Base-by-base conservation (phyloP, 75 land plant genomes). In the Chamaecyparis obtusa region DNA sequence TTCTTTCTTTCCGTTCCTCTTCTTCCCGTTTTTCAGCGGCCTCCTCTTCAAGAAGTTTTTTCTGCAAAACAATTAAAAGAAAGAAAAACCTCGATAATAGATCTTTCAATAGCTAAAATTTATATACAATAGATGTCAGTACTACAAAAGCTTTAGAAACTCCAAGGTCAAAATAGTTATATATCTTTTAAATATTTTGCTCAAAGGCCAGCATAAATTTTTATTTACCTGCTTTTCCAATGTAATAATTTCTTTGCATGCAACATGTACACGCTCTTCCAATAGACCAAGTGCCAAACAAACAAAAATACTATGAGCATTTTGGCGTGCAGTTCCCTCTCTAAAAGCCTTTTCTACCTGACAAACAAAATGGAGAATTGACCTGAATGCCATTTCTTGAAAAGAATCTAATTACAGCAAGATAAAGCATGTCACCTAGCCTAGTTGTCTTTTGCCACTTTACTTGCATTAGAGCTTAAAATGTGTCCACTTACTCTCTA, bases 321-420 rank as follows among this genome's bases (percentile, higher is more conserved):
- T 98, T 88, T 98, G 99, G 39, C 99, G 95, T 9, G 99, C 99
- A 49, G 99, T 98, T 83, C 99, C 99, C 90, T 98, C 99, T 86
- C 99, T 92, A 85, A 98, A 98, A 54, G 99, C 99, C 87, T 98
- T 98, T 87, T 98, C 99, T 69, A 98, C 99, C 99, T 98, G 94
- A 85, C 87, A 87, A 55, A 64, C 43, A 60, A 30, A 83, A 44
- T 11, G 44, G 19, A 43, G 30, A 78, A 11, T 9, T 27, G 85
- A 83, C 37, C 9, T 84, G 36, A 49, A 84, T 17, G 17, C 4
- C 44, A 37, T 33, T 56, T 17, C 75, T 32, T 55, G 79, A 84
- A 84, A 27, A 33, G 41, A 41, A 43, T 5, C 37, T 27, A 81
- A 81, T 51, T 46, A 80, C 3, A 24, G 30, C 83, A 27, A 44